Base-by-base conservation (phyloP, 208 protist genomes). In the Lotmaria passim region DNA sequence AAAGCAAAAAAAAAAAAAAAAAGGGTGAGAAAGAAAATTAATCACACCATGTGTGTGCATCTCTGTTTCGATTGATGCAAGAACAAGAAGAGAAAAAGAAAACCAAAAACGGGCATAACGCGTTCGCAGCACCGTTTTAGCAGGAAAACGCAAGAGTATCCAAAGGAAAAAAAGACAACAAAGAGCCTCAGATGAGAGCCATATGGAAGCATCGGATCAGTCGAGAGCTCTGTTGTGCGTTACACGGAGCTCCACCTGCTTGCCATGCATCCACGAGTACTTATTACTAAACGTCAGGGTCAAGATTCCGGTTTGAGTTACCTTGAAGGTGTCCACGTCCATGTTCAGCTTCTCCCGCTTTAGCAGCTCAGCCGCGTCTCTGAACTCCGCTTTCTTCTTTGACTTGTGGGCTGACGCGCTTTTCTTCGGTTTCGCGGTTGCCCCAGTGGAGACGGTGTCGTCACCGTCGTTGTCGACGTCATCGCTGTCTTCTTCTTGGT, bases 201-300 rank as follows among this genome's bases (percentile, higher is more conserved):
- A n/a, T n/a, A n/a, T n/a, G n/a, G n/a, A n/a, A n/a, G n/a, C n/a
- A n/a, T n/a, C n/a, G n/a, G 21, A 48, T 30, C 7, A 47, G 2
- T 62, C 39, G 17, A 65, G 7, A 6, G 43, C 21, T 21, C 59
- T 71, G 1, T 19, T 59, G 53, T 60, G 64, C 17, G 21, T 41
- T 17, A 81, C 47, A 7, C 62, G 60, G 19, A 83, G 39, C 48
- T 84, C 70, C 12, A 89, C 31, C 7, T 69, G 41, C 30, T 85
- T 85, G 33, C 68, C 56, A 31, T 82, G 67, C 21, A 89, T 15
- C 83, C 79, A 85, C 23, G 83, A 81, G 19, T 51, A 53, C 23
- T 73, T 71, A 60, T 89, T 89, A 64, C 79, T 72, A 75, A 78
- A 81, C 48, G 62, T 79, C n/a, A 89, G 50, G 19, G 36, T 59